Evolutionary conservation across 805 yeast species (phyloP).

Genomic region (Kodamaea neixiangensis): DNA sequence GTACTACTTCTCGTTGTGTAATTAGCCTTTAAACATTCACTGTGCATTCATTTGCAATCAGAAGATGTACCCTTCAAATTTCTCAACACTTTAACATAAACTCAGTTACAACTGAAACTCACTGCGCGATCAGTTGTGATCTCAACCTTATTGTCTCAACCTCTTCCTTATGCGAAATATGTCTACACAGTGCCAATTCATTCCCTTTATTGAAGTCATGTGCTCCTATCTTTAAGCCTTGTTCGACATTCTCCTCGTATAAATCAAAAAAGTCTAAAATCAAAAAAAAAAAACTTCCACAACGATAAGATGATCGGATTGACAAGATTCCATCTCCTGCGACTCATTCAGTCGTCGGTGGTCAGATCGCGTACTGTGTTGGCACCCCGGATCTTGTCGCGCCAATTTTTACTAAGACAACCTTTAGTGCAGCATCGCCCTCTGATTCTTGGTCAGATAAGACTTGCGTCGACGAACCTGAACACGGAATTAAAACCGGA

Average conservation of each 20-base stretch:
- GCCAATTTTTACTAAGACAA: background rate
- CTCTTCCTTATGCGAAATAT: too few relatives aligned
- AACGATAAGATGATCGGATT: slow-evolving; percentile 1
- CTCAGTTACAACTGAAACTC: too few relatives aligned
- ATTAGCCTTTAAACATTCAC: too few relatives aligned
- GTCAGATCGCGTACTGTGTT: background rate
- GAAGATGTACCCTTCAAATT: too few relatives aligned
- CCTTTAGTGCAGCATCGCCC: background rate
- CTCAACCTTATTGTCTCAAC: too few relatives aligned
- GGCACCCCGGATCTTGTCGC: background rate
- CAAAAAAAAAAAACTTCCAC: background rate
- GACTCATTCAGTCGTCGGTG: background rate
- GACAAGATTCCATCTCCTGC: background rate
- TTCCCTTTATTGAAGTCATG: too few relatives aligned
- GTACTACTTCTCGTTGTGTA: too few relatives aligned
- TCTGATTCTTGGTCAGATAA: background rate
- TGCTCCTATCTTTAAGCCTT: background rate
- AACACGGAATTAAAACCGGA: background rate
- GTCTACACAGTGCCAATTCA: too few relatives aligned
- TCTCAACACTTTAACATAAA: too few relatives aligned
- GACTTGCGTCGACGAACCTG: slow-evolving; percentile 1
- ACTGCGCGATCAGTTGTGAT: too few relatives aligned
- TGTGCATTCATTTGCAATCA: too few relatives aligned
- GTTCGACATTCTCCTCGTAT: background rate
- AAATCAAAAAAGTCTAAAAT: background rate